Evolutionary conservation across 495 filamentous ascomycete species (phyloP), one percentile per base, ranked within the genome.

Genomic region (Lasiosphaeriaceae sp.): DNA sequence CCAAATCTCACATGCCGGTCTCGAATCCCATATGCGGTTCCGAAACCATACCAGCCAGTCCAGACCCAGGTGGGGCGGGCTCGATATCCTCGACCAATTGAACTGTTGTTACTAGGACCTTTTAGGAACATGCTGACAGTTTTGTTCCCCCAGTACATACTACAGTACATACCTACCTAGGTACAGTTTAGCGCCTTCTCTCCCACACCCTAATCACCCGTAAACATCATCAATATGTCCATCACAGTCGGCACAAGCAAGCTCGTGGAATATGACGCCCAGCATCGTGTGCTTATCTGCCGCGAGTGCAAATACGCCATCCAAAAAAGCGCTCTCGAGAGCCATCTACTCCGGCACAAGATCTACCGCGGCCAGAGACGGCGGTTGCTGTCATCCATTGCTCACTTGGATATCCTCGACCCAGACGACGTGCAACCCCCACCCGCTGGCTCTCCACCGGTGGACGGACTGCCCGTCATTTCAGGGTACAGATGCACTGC

Each of bases 281-380:
- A 48, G 17, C 55, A 72, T 54, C 37, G 66, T 31, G 61, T 73
- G 4, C 56, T 73, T 1, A 73, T 73, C 43, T 73, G 71, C 54
- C 69, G 66, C 14, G 56, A 72, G 65, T 73, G 71, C 57, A 58
- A 67, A 43, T 73, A 73, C 61, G 71, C 71, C 22, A 67, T 73
- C 54, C 71, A 73, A 54, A 73, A 70, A 56, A 67, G 56, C 58
- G 71, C 71, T 4, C 21, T 73, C 8, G 39, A 49, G 47, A 72
- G 69, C 56, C 71, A 73, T 51, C 48, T 73, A 45, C 62, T 72
- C 12, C 67, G 69, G 39, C 69, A 72, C 57, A 72, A 72, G 48
- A 69, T 72, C 39, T 72, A 72, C 54, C 67, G 69, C 48, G 57
- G 58, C 11, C 57, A 69, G 56, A 53, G 66, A 58, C 61, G 68